These are phyloP conservation scores for Paramecium octaurelia DNA, from an alignment of 73 alveolate genomes.

Conservation along the genomic window DNA sequence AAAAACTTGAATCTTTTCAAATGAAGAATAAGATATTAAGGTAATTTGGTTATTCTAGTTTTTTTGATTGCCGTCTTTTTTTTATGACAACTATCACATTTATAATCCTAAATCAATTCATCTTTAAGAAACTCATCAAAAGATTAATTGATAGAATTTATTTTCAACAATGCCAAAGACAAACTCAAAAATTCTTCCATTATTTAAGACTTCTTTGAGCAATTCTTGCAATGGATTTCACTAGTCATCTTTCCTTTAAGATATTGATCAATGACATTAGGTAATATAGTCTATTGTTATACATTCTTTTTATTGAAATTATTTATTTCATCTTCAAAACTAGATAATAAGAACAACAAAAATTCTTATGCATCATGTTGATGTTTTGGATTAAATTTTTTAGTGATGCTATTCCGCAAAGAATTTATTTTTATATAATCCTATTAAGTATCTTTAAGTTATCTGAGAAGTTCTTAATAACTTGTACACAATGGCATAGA, in stretches of 20 bases:
- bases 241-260: not conserved
- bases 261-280: not conserved
- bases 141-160: not conserved
- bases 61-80: not conserved
- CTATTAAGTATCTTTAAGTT: not conserved
- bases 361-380: slow-evolving; percentile 34
- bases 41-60: not conserved
- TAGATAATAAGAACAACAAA: not conserved
- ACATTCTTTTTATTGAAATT: not conserved
- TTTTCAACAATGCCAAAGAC: not conserved
- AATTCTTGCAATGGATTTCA: not conserved
- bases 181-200: not conserved
- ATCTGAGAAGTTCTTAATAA: slow-evolving; percentile 2
- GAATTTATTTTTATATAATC: not conserved
- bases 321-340: not conserved
- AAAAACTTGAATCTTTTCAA: slow-evolving; percentile 29
- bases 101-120: slow-evolving; percentile 1
- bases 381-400: slow-evolving; percentile 18
- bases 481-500: not conserved
- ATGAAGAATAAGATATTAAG: not conserved
- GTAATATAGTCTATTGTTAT: not conserved
- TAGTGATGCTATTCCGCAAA: not conserved
- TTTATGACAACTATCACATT: not conserved
- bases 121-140: slow-evolving; percentile 36
- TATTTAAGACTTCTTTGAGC: not conserved